phyloP scores from a whole-genome alignment of 352 stramenopile genomes.

The Phytophthora cactorum region DNA sequence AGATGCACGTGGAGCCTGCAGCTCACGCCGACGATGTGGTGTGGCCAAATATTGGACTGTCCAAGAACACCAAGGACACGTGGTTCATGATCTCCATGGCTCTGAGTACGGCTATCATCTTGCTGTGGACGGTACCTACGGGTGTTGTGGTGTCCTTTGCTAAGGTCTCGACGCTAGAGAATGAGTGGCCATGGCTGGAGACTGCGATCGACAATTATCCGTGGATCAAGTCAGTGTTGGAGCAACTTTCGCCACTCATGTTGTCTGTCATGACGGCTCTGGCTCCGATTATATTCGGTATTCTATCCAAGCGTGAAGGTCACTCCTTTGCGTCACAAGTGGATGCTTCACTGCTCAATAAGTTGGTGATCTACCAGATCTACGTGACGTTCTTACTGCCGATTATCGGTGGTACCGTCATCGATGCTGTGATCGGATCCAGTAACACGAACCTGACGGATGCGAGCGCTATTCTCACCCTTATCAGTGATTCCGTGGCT shows the following conservation, averaged over 20 bases:
- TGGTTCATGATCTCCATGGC: conserved; percentile 73
- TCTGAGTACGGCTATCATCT: conserved; percentile 70
- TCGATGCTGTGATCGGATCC: conserved; percentile 68
- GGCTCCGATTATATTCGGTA: conserved; percentile 84
- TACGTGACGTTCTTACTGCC: conserved; percentile 84
- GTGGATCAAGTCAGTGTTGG: conserved; percentile 76
- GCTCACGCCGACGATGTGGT: conserved; percentile 73
- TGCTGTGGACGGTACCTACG: conserved; percentile 87
- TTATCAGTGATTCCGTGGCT: conserved; percentile 68
- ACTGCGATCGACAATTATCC: conserved; percentile 55
- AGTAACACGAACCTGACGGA: conserved; percentile 54
- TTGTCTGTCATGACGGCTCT: conserved; percentile 81
- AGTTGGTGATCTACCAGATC: conserved; percentile 84
- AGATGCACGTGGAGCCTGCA: conserved; percentile 76
- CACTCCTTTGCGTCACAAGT: conserved; percentile 73
- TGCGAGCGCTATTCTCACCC: conserved; percentile 51
- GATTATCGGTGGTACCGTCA: conserved; percentile 84
- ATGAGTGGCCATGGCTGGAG: conserved; percentile 54
- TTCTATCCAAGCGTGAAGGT: conserved; percentile 82
- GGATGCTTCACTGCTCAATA: conserved; percentile 77
- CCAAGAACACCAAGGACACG: conserved; percentile 72
- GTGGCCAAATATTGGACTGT: conserved; percentile 84
- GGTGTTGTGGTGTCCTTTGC: conserved; percentile 78
- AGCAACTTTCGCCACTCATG: conserved; percentile 82
- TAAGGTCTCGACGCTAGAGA: conserved; percentile 64